Evolutionary conservation across 2,329 filamentous ascomycete genomes (phyloP).

Genomic region (Stenocarpella maydis): DNA sequence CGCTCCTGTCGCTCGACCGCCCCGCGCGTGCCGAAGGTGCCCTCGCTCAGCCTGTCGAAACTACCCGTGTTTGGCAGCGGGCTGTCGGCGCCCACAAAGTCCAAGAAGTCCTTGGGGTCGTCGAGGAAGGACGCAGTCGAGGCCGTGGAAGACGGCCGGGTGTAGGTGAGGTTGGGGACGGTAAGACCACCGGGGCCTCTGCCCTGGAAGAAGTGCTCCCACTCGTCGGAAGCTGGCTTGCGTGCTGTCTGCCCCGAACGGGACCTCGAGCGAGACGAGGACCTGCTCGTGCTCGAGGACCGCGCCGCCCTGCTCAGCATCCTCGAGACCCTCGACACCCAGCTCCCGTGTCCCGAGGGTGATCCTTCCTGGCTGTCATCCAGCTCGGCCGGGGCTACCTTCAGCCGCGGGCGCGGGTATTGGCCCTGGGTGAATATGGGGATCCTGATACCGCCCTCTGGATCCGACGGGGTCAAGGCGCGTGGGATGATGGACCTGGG

Average conservation of each 20-base stretch:
- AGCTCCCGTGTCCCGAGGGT: conserved; percentile 24
- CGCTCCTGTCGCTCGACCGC: conserved; percentile 17
- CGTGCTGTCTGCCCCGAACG: background rate
- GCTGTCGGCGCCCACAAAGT: background rate
- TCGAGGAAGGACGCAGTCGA: background rate
- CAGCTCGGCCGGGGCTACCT: conserved; percentile 12
- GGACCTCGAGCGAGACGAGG: conserved; percentile 27
- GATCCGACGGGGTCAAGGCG: background rate
- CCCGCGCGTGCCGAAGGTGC: conserved; percentile 28
- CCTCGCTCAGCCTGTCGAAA: conserved; percentile 30
- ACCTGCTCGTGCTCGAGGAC: conserved; percentile 21
- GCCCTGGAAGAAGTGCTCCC: conserved; percentile 25
- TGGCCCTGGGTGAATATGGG: conserved; percentile 5
- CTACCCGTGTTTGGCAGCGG: conserved; percentile 10
- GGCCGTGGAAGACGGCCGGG: conserved; percentile 11
- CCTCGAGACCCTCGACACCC: conserved; percentile 25
- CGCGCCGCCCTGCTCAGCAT: conserved; percentile 21
- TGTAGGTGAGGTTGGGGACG: background rate
- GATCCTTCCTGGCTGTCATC: conserved; percentile 6
- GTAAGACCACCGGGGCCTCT: background rate
- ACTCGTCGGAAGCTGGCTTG: conserved; percentile 19
- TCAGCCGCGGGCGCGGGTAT: background rate
- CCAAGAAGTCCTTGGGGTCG: background rate
- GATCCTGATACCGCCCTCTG: conserved; percentile 10
- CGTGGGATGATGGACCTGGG: background rate